Evolutionary conservation across 1,284 basidiomycete genomes (phyloP).

Genomic region (Tremellales sp.): DNA sequence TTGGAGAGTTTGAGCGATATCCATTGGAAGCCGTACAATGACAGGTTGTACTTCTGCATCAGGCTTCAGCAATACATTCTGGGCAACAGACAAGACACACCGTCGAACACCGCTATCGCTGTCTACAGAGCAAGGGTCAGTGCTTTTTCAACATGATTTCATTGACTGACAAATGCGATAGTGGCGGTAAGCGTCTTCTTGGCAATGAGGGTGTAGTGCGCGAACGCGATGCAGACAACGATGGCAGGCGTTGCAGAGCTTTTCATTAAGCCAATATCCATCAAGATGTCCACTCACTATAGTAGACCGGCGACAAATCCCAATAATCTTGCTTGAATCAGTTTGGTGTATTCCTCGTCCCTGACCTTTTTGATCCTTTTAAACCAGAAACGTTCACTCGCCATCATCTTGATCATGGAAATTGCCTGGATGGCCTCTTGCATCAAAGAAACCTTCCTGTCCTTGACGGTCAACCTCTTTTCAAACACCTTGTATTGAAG

Average conservation of each 20-base stretch:
- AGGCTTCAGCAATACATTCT: neutral
- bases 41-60: constrained; percentile 24
- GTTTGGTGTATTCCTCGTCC: constrained; percentile 68
- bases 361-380: constrained; percentile 67
- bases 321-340: constrained; percentile 50
- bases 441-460: constrained; percentile 81
- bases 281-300: constrained; percentile 25
- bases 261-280: constrained; percentile 13
- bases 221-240: constrained; percentile 40
- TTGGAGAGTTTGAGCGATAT: constrained; percentile 22
- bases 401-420: constrained; percentile 94
- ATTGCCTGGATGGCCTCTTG: constrained; percentile 86
- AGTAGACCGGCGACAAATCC: constrained; percentile 19
- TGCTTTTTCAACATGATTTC: constrained; percentile 6
- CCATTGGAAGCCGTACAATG: constrained; percentile 18
- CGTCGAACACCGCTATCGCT: constrained; percentile 62
- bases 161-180: constrained; percentile 60
- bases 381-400: constrained; percentile 85
- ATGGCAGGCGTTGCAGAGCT: constrained; percentile 36
- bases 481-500: constrained; percentile 74
- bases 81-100: constrained; percentile 6
- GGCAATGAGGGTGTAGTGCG: constrained; percentile 60
- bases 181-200: constrained; percentile 68
- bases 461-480: constrained; percentile 77
- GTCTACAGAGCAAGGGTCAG: neutral